Conservation (phyloP, 768 basidiomycete species). For the Chalciporus pseudorubinellus region DNA sequence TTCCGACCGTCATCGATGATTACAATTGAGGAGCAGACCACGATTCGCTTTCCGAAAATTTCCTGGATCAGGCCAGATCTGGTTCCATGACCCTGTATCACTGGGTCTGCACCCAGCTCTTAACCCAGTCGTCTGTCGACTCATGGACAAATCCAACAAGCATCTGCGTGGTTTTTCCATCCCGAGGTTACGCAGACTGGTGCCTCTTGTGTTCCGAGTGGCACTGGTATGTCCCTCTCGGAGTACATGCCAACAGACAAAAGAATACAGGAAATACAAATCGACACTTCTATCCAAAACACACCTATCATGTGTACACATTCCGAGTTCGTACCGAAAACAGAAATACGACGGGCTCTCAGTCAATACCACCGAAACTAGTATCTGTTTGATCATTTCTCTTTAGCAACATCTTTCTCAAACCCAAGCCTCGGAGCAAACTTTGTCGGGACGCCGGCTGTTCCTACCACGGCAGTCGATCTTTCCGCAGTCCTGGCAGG, state of each 20-base stretch:
- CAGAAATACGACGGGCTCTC: not conserved
- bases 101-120: no score
- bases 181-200: no score
- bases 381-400: not conserved
- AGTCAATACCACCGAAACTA: not conserved
- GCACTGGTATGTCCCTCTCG: no score
- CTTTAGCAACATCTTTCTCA: not conserved
- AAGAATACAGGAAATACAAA: conserved; percentile 3
- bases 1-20: conserved; percentile 74
- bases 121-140: no score
- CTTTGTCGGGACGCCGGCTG: conserved; percentile 73
- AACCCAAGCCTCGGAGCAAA: conserved; percentile 59
- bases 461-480: conserved; percentile 75
- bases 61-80: not conserved
- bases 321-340: not conserved
- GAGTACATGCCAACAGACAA: not conserved
- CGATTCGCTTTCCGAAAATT: not conserved
- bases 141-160: no score
- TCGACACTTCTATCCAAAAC: conserved; percentile 6
- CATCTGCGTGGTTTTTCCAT: no score
- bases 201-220: no score
- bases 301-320: conserved; percentile 10
- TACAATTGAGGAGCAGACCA: conserved; percentile 22
- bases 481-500: conserved; percentile 83
- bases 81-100: not conserved